Conservation (phyloP, 805 yeast genomes). For the Metschnikowia drakensbergensis region DNA sequence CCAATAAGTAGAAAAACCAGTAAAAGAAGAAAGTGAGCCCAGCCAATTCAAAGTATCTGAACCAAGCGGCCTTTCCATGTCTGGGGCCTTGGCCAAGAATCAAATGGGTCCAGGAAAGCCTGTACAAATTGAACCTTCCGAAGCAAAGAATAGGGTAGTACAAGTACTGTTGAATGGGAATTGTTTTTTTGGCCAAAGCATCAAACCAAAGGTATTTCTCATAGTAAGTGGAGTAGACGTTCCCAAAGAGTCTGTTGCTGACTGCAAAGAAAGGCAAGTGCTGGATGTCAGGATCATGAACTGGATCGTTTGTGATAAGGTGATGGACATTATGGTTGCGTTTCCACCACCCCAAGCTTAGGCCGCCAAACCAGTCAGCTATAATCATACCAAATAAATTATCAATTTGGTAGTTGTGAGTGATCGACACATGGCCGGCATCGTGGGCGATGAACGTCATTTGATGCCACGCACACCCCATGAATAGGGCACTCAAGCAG, state of each 20-base stretch:
- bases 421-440: constrained; percentile 81
- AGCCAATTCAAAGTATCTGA: constrained; percentile 69
- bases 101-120: constrained; percentile 76
- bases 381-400: constrained; percentile 67
- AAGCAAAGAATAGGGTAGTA: constrained; percentile 78
- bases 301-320: constrained; percentile 85
- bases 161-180: constrained; percentile 64
- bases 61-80: constrained; percentile 81
- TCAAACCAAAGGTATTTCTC: constrained; percentile 67
- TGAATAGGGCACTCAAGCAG: constrained; percentile 53
- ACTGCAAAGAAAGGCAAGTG: constrained; percentile 91
- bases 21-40: constrained; percentile 69
- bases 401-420: constrained; percentile 76
- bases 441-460: constrained; percentile 85
- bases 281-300: constrained; percentile 92
- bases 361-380: constrained; percentile 82
- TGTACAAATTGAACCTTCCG: constrained; percentile 81
- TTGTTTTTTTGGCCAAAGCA: constrained; percentile 49
- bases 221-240: constrained; percentile 77
- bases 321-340: constrained; percentile 93
- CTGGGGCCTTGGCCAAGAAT: constrained; percentile 75
- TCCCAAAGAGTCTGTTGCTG: constrained; percentile 61
- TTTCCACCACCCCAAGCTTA: constrained; percentile 94
- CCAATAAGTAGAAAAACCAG: constrained; percentile 75
- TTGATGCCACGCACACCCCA: constrained; percentile 88